A percentile compares a stretch with the other conserved stretches of the same genome.
Evolutionary conservation across 257 asterid genomes (phyloP).

Genomic region (Scutellaria barbata): DNA sequence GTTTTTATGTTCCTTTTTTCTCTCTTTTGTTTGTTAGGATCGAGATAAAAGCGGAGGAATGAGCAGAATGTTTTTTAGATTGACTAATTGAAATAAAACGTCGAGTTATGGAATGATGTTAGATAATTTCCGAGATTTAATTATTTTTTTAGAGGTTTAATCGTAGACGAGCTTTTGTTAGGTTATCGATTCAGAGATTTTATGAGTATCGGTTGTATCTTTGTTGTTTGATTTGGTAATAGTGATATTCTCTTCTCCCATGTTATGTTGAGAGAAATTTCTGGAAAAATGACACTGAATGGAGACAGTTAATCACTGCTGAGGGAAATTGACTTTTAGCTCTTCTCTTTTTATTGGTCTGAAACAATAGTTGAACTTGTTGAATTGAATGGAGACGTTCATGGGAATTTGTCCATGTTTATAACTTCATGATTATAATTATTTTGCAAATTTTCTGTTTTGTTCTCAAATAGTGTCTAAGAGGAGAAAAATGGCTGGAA

Average conservation of each 20-base stretch:
- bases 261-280: neutral
- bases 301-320: neutral
- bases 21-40: neutral
- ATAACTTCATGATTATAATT: neutral
- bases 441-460: neutral
- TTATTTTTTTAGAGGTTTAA: neutral
- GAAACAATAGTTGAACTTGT: neutral
- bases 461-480: neutral
- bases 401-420: neutral
- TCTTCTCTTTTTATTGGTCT: neutral
- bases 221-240: neutral
- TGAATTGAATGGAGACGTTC: neutral
- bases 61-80: neutral
- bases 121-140: too few species aligned
- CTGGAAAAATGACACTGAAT: neutral
- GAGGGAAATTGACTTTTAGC: neutral
- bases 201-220: neutral
- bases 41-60: neutral
- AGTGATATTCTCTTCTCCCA: neutral
- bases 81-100: neutral
- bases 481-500: conserved; percentile 74
- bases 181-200: too few species aligned
- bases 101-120: neutral
- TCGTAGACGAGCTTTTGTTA: neutral
- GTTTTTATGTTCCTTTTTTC: neutral